These are phyloP conservation scores for Megacollybia platyphylla DNA, from an alignment of 1,284 basidiomycete genomes.

Conservation along the genomic window DNA sequence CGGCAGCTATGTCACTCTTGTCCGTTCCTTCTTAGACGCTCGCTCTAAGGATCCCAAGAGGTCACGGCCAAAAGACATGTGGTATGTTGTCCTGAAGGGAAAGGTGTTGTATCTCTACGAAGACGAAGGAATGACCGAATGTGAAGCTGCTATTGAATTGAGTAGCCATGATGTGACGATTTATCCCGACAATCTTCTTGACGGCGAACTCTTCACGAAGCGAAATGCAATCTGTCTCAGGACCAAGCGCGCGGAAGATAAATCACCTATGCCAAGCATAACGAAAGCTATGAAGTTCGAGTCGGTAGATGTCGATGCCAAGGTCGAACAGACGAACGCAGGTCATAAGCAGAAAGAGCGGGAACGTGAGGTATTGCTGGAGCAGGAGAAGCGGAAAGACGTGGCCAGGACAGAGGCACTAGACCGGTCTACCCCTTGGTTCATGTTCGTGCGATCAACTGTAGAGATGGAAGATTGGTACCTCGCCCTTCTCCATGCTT, in stretches of 20 bases:
- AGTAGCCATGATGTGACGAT: conserved; percentile 63
- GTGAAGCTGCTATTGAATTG: conserved; percentile 76
- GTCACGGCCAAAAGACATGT: conserved; percentile 76
- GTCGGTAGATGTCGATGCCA: conserved; percentile 24
- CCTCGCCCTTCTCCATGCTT: conserved; percentile 71
- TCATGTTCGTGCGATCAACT: conserved; percentile 77
- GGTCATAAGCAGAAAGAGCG: conserved; percentile 26
- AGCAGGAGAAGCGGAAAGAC: conserved; percentile 32
- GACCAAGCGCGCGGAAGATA: conserved; percentile 26
- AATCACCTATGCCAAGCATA: conserved; percentile 31
- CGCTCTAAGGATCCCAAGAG: conserved; percentile 69
- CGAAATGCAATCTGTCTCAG: conserved; percentile 76
- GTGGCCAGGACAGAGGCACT: conserved; percentile 35
- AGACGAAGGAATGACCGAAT: conserved; percentile 78
- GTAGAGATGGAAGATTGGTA: conserved; percentile 97
- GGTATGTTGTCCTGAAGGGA: conserved; percentile 82
- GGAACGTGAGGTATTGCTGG: conserved; percentile 28
- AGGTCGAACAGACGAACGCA: conserved; percentile 19
- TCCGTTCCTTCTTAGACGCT: conserved; percentile 62
- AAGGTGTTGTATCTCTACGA: conserved; percentile 85
- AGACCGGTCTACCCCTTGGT: conserved; percentile 61
- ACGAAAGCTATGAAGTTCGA: conserved; percentile 40
- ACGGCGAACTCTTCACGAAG: conserved; percentile 83
- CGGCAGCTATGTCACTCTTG: conserved; percentile 55
- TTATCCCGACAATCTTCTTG: conserved; percentile 58